Base-by-base conservation (phyloP, 1,139 yeast species). In the Arxiozyma telluris region DNA sequence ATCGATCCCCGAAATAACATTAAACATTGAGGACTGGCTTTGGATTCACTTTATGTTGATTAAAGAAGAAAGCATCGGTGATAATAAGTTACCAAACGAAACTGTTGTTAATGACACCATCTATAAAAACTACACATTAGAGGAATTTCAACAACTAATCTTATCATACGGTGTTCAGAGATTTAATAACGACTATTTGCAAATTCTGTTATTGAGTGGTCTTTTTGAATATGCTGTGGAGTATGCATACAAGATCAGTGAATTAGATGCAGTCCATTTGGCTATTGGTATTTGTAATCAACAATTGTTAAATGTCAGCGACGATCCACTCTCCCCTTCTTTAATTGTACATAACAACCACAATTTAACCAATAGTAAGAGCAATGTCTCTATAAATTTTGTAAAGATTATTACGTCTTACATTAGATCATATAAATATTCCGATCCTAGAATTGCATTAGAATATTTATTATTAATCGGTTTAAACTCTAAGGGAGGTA, bases 1-100 rank as follows among this genome's bases (percentile, higher is more conserved):
- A 65, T 77, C 82, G n/a, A 77, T 91, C 53, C 94, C 96, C 3
- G 75, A 78, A 30, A 84, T 93, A 50, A 83, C 91, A 47, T 72
- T 83, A 49, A 87, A 95, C 57, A 81, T 91, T 52, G 98, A 93
- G 69, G 98, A 93, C 71, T 93, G 98, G 98, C 71, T 91, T 53
- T 93, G 98, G 99, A 81, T 87, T 67, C 97, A 93, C 70, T 77
- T 93, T 55, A 79, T 84, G 65, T 76, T 91, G 39, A 81, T 87
- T 20, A 81, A 84, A 56, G 94, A 87, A 62, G 60, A 65, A 17
- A 18, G 20, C 39, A 15, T 21, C n/a, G 8, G 22, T 23, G 30
- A 22, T 21, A n/a, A 12, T 21, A 4, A 30, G 30, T n/a, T 42
- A 15, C 12, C 41, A 18, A 44, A 43, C n/a, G 53, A 47, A 20